phyloP scores from a whole-genome alignment of 148 eudicot genomes.

The Amaranthus cruentus region DNA sequence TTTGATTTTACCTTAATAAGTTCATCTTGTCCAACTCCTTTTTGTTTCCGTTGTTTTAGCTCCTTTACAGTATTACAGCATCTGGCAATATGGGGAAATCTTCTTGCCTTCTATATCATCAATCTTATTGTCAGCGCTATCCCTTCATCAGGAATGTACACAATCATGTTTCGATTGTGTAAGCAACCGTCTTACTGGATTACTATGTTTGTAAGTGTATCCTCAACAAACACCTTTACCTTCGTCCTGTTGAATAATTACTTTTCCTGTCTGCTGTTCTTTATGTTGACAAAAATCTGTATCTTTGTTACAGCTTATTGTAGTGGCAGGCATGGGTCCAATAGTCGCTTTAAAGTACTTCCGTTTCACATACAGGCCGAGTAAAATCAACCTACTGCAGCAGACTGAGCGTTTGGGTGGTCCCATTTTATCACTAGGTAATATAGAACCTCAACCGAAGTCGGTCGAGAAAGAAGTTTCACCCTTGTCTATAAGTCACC shows the following conservation, averaged over 20 bases:
- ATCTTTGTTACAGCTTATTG: conserved; percentile 57
- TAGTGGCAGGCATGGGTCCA: conserved; percentile 93
- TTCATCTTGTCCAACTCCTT: conserved; percentile 7
- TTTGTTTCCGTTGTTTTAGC: conserved; percentile 35
- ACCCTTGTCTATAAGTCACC: conserved; percentile 59
- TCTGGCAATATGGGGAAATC: conserved; percentile 96
- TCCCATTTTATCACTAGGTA: conserved; percentile 70
- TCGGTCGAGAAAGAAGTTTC: conserved; percentile 56
- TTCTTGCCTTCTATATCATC: conserved; percentile 70
- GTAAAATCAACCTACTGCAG: conserved; percentile 92
- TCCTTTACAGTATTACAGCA: conserved; percentile 89
- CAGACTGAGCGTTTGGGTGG: conserved; percentile 93
- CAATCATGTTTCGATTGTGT: conserved; percentile 93
- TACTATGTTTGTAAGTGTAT: conserved; percentile 77
- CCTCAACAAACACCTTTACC: neutral
- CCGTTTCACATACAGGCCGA: conserved; percentile 80
- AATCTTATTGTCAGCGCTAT: conserved; percentile 78
- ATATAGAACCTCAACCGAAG: conserved; percentile 66
- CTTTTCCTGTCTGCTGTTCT: conserved; percentile 3
- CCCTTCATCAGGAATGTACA: conserved; percentile 89
- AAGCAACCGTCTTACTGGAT: conserved; percentile 86
- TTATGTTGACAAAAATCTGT: conserved; percentile 20
- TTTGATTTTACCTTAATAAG: neutral
- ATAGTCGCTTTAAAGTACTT: conserved; percentile 85
- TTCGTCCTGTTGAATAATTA: neutral